phyloP scores from a whole-genome alignment of 306 rosid genomes.

The Acacia acuminata region DNA sequence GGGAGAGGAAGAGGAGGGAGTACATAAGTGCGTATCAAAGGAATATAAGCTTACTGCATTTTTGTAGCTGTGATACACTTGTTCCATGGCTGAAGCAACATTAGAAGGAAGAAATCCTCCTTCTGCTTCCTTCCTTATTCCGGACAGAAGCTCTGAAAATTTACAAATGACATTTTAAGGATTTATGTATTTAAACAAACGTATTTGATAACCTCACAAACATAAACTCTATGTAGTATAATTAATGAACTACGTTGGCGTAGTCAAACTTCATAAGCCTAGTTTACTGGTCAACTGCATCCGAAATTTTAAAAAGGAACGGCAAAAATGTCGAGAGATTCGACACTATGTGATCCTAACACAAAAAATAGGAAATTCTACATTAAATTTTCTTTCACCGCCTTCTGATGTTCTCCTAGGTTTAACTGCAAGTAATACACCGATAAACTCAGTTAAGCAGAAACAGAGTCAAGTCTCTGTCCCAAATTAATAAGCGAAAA shows the following conservation, averaged over 20 bases:
- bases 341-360: background rate
- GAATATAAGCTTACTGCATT: background rate
- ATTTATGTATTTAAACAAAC: background rate
- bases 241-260: too few species aligned
- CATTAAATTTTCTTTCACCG: too few species aligned
- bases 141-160: background rate
- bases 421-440: background rate
- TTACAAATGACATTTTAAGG: background rate
- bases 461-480: background rate
- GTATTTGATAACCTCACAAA: background rate
- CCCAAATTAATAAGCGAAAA: background rate
- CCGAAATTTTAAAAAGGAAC: background rate
- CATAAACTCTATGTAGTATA: too few species aligned
- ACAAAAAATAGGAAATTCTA: background rate
- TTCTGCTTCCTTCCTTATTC: background rate
- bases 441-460: background rate
- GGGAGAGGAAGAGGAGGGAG: too few species aligned
- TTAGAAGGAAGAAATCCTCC: background rate
- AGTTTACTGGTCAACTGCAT: background rate
- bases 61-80: background rate
- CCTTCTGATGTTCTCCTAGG: background rate
- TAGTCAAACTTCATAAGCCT: background rate
- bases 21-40: too few species aligned
- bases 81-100: background rate
- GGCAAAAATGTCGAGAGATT: background rate